A percentile compares a stretch with the other conserved stretches of the same genome.
Evolutionary conservation across 768 basidiomycete species (phyloP).

Genomic region (Peribolospora baueri): DNA sequence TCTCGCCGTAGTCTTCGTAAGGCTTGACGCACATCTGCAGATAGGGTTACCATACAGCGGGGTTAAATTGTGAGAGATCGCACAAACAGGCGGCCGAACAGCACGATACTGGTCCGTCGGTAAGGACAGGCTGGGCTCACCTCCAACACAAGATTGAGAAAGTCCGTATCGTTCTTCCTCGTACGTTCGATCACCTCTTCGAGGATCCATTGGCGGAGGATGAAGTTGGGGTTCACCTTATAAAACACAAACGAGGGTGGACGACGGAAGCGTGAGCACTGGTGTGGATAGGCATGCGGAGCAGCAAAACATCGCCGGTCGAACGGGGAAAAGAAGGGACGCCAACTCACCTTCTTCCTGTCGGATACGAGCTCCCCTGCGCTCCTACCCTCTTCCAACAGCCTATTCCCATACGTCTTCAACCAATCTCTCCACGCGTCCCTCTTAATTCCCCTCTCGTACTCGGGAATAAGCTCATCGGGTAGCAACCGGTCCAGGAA

Average conservation of each 20-base stretch:
- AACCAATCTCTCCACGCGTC: slow-evolving; percentile 13
- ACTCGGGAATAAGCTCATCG: background rate
- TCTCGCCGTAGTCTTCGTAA: slow-evolving; percentile 62
- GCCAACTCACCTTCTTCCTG: slow-evolving; percentile 24
- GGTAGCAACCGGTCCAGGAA: slow-evolving; percentile 12
- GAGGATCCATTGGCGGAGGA: slow-evolving; percentile 81
- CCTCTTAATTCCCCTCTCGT: too few relatives aligned
- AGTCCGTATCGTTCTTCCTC: slow-evolving; percentile 33
- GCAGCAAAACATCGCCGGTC: too few relatives aligned
- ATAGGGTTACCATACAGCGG: background rate
- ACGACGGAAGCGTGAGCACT: too few relatives aligned
- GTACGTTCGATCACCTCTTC: slow-evolving; percentile 67
- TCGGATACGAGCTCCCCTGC: slow-evolving; percentile 35
- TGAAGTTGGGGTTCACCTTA: slow-evolving; percentile 61
- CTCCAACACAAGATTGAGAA: slow-evolving; percentile 58
- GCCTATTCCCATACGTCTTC: slow-evolving; percentile 31
- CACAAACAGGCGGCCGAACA: background rate
- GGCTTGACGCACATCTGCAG: slow-evolving; percentile 62
- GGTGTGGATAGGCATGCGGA: background rate
- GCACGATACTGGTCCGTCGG: background rate
- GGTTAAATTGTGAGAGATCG: background rate
- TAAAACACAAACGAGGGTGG: too few relatives aligned
- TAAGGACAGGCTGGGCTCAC: slow-evolving; percentile 24
- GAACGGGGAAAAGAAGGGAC: too few relatives aligned
- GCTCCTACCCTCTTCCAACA: slow-evolving; percentile 40